Conservation (phyloP, 768 basidiomycete species). For the Lactifluus volemus region DNA sequence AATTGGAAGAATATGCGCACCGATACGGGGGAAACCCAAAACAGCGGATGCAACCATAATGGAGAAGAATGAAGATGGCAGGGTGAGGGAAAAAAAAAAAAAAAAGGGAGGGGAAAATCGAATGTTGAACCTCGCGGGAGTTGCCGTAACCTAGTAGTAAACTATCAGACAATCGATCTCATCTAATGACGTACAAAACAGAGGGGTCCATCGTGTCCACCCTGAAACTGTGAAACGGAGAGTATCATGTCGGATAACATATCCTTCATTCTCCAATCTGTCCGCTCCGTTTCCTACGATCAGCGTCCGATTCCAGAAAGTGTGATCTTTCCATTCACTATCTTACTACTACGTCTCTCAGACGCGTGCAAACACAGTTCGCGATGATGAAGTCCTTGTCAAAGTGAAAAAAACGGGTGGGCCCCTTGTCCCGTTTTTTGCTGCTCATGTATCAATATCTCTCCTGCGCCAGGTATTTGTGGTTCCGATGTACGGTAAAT, state of each 20-base stretch:
- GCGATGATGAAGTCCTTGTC: slow-evolving; percentile 73
- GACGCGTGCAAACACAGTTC: slow-evolving; percentile 35
- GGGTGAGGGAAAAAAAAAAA: background rate
- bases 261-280: slow-evolving; percentile 66
- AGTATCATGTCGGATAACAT: slow-evolving; percentile 45
- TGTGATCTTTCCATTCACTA: slow-evolving; percentile 26
- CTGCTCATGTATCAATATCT: slow-evolving; percentile 3
- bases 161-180: background rate
- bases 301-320: slow-evolving; percentile 67
- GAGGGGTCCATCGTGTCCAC: background rate
- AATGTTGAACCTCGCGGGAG: slow-evolving; percentile 9
- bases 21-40: slow-evolving; percentile 90
- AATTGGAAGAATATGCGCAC: slow-evolving; percentile 29
- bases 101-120: background rate
- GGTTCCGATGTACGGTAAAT: slow-evolving; percentile 65
- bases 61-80: slow-evolving; percentile 14
- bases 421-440: background rate
- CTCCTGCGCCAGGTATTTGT: slow-evolving; percentile 58
- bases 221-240: no score
- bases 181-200: background rate
- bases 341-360: background rate
- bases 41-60: slow-evolving; percentile 75
- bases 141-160: slow-evolving; percentile 1
- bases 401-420: slow-evolving; percentile 88
- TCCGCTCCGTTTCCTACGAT: slow-evolving; percentile 65